A percentile compares a stretch with the other conserved stretches of the same genome.
phyloP scores from a whole-genome alignment of 345 rosid genomes.

The Citrus inodora region DNA sequence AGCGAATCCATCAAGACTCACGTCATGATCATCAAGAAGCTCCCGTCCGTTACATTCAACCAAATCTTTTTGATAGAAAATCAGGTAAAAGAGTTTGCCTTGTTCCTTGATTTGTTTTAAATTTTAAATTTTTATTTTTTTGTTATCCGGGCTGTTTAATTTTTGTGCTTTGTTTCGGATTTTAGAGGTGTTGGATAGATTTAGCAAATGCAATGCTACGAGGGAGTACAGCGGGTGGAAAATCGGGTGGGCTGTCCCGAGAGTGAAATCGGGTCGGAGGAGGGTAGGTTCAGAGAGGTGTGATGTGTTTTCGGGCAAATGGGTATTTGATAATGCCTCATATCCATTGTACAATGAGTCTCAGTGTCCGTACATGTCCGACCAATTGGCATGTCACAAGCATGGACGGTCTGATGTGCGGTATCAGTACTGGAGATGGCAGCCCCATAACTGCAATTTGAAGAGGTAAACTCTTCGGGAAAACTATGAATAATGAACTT shows the following conservation, averaged over 20 bases:
- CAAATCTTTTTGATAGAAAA: constrained; percentile 45
- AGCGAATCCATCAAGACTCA: constrained; percentile 42
- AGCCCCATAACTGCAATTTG: constrained; percentile 80
- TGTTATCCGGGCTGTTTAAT: neutral
- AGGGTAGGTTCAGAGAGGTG: constrained; percentile 41
- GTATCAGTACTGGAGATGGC: constrained; percentile 95
- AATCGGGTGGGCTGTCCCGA: constrained; percentile 47
- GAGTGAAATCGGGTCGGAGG: constrained; percentile 23
- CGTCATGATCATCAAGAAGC: constrained; percentile 20
- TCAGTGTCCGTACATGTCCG: constrained; percentile 94
- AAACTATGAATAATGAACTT: neutral
- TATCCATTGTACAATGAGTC: constrained; percentile 83
- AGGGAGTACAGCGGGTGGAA: constrained; percentile 62
- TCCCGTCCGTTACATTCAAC: constrained; percentile 38
- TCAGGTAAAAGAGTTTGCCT: constrained; percentile 25
- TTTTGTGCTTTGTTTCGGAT: neutral
- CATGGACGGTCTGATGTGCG: constrained; percentile 87
- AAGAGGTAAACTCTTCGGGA: constrained; percentile 40
- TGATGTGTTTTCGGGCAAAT: constrained; percentile 79
- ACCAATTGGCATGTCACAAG: constrained; percentile 91
- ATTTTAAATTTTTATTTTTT: neutral
- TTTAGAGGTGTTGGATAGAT: constrained; percentile 81
- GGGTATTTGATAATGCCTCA: constrained; percentile 77
- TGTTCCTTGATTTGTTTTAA: neutral
- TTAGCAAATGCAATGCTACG: constrained; percentile 66